These are phyloP conservation scores for Tulasnella sp. DNA, from an alignment of 768 basidiomycete genomes.

Conservation along the genomic window DNA sequence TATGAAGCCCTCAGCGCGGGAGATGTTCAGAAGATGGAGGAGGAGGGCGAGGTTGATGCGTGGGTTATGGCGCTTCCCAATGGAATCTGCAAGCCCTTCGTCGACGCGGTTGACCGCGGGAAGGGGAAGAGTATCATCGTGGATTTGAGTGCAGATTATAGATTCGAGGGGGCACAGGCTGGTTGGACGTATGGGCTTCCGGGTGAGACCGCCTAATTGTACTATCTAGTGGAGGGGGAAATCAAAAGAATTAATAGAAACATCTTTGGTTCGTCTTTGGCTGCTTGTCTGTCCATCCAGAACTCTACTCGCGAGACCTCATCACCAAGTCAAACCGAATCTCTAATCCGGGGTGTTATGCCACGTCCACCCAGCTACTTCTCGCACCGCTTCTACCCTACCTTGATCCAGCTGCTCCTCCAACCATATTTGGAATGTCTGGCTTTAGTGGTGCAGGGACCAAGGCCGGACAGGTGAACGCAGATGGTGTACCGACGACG, in stretches of 20 bases:
- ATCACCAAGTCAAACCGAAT: constrained; percentile 70
- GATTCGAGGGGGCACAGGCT: constrained; percentile 56
- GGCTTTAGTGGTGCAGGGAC: constrained; percentile 97
- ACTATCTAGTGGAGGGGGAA: constrained; percentile 23
- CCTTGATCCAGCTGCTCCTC: constrained; percentile 45
- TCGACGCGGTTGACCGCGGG: constrained; percentile 82
- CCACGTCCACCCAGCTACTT: constrained; percentile 85
- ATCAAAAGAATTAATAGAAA: constrained; percentile 23
- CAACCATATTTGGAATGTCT: constrained; percentile 85
- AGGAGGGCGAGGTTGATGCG: constrained; percentile 81
- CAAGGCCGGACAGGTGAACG: constrained; percentile 48
- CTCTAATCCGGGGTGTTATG: constrained; percentile 96
- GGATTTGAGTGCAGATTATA: constrained; percentile 88
- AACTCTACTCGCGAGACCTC: constrained; percentile 67
- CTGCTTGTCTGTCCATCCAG: constrained; percentile 38
- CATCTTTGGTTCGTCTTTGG: constrained; percentile 13
- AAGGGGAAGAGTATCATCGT: constrained; percentile 64
- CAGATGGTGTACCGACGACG: constrained; percentile 59
- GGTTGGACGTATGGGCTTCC: constrained; percentile 98
- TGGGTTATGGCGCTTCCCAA: constrained; percentile 99
- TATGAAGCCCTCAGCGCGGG: constrained; percentile 71
- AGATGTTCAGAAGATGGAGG: constrained; percentile 84
- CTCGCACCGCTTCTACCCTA: constrained; percentile 77
- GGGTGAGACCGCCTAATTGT: constrained; percentile 51
- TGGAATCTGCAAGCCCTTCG: constrained; percentile 90